Evolutionary conservation across 2,329 filamentous ascomycete species (phyloP).

Genomic region (Phymatotrichopsis omnivora): DNA sequence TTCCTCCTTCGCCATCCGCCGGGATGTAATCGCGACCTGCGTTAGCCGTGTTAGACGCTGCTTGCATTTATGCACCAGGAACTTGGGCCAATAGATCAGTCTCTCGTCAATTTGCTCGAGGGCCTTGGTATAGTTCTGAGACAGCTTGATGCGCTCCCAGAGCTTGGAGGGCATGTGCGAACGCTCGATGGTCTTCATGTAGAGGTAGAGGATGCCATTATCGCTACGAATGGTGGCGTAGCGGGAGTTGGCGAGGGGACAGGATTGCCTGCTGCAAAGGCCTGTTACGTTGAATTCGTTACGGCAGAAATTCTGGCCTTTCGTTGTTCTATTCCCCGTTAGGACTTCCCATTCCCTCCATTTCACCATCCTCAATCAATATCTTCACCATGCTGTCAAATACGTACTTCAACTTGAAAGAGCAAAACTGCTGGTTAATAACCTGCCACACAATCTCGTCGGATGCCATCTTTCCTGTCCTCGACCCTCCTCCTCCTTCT

Average conservation of each 20-base stretch:
- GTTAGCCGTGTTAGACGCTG: slow-evolving; percentile 85
- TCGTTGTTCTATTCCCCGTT: slow-evolving; percentile 64
- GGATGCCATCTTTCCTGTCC: slow-evolving; percentile 69
- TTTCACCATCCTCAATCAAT: too few relatives aligned
- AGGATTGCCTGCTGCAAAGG: slow-evolving; percentile 77
- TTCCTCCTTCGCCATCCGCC: slow-evolving; percentile 76
- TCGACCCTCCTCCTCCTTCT: too few relatives aligned
- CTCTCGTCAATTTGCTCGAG: slow-evolving; percentile 77
- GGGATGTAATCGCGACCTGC: slow-evolving; percentile 65
- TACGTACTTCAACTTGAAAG: slow-evolving; percentile 80
- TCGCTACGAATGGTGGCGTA: slow-evolving; percentile 84
- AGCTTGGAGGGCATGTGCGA: slow-evolving; percentile 78
- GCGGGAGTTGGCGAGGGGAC: slow-evolving; percentile 79
- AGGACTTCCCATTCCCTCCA: too few relatives aligned
- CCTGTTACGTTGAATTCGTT: slow-evolving; percentile 86
- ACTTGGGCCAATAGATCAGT: slow-evolving; percentile 90
- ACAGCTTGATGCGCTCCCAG: slow-evolving; percentile 89
- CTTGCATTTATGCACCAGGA: slow-evolving; percentile 89
- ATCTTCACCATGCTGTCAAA: too few relatives aligned
- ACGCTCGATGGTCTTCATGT: slow-evolving; percentile 92
- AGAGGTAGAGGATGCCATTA: slow-evolving; percentile 79
- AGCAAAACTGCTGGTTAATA: slow-evolving; percentile 90
- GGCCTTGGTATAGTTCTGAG: slow-evolving; percentile 81
- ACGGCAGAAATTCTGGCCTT: slow-evolving; percentile 85
- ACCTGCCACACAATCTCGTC: slow-evolving; percentile 98